Evolutionary conservation across 2,329 filamentous ascomycete genomes (phyloP), one percentile per base, ranked within the genome.

Genomic region (Botrytis paeoniae): DNA sequence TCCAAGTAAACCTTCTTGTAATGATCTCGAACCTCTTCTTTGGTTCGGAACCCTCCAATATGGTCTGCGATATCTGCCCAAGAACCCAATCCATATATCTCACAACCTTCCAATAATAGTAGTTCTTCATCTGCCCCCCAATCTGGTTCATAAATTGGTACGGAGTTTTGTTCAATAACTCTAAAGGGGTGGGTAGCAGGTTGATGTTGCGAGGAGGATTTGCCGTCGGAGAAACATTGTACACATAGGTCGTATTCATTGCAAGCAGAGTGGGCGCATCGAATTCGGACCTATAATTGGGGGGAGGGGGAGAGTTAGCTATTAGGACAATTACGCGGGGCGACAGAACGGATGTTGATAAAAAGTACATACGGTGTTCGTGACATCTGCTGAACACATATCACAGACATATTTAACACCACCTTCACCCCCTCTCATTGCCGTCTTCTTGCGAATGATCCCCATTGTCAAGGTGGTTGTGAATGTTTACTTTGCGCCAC

Each of bases 51-150:
- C 18, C 96, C 96, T 69, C 96, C 96, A 78, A 99, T 98, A 82
- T 99, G 96, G 82, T 99, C 95, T 54, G 96, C 95, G 75, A 99
- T 97, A 80, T 99, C 96, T 57, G 95, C 94, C 95, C 96, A 99
- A 35, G 95, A 98, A 4, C 96, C 96, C 68, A 99, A 85, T 0
- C 96, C 96, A 81, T 99, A 99, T 73, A 94, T 97, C 82, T 99
- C 96, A 18, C 94, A 94, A 35, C 96, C 96, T 83, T 99, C 96
- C 0, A 99, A 84, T 70, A 99, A 85, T 8, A 98, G 85, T n/a
- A 98, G 84, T 82, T 99, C 96, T 81, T 99, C 96, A 81, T 99
- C 96, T 37, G 96, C 96, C 70, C 96, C 96, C 96, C 96, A 99
- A 80, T 97, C 95, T 73, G 89, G 88, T 77, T 95, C 92, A 80